phyloP scores from a whole-genome alignment of 768 basidiomycete species.

The Mycena pura region DNA sequence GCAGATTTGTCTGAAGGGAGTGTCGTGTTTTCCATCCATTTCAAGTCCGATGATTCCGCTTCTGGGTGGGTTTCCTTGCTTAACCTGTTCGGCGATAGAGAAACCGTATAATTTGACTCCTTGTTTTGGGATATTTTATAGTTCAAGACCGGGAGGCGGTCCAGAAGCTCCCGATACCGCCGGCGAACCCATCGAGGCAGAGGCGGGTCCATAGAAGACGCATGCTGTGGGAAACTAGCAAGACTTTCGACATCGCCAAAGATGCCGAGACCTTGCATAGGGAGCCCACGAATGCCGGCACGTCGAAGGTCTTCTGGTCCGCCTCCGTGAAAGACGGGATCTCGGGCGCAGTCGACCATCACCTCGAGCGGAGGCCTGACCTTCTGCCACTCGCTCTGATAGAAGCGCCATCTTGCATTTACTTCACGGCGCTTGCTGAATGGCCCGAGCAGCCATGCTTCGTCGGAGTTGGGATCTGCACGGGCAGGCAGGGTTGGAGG shows the following conservation, averaged over 20 bases:
- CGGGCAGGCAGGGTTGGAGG: slow-evolving; percentile 67
- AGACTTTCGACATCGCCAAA: slow-evolving; percentile 54
- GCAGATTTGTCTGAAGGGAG: not conserved
- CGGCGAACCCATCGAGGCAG: slow-evolving; percentile 54
- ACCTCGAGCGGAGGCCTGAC: slow-evolving; percentile 67
- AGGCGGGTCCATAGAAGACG: slow-evolving; percentile 24
- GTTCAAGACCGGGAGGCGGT: slow-evolving; percentile 62
- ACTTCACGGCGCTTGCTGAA: slow-evolving; percentile 77
- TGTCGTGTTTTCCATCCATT: slow-evolving; percentile 12
- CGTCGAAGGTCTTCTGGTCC: slow-evolving; percentile 22
- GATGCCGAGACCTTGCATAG: slow-evolving; percentile 49
- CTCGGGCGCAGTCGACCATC: slow-evolving; percentile 28
- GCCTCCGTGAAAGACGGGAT: slow-evolving; percentile 15
- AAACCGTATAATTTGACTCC: slow-evolving; percentile 35
- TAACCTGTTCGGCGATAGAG: slow-evolving; percentile 33
- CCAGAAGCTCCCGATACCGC: slow-evolving; percentile 66
- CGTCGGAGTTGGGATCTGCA: slow-evolving; percentile 62
- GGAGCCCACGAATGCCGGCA: slow-evolving; percentile 42
- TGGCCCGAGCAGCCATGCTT: slow-evolving; percentile 64
- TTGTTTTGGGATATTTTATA: slow-evolving; percentile 30
- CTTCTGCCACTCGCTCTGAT: slow-evolving; percentile 58
- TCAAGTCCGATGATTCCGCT: not conserved
- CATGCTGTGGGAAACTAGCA: slow-evolving; percentile 39
- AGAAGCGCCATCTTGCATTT: slow-evolving; percentile 76
- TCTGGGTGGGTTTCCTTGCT: not conserved